A percentile compares a stretch with the other conserved stretches of the same genome.
Evolutionary conservation across 1,284 basidiomycete genomes (phyloP).

Genomic region (Austropuccinia psidii): DNA sequence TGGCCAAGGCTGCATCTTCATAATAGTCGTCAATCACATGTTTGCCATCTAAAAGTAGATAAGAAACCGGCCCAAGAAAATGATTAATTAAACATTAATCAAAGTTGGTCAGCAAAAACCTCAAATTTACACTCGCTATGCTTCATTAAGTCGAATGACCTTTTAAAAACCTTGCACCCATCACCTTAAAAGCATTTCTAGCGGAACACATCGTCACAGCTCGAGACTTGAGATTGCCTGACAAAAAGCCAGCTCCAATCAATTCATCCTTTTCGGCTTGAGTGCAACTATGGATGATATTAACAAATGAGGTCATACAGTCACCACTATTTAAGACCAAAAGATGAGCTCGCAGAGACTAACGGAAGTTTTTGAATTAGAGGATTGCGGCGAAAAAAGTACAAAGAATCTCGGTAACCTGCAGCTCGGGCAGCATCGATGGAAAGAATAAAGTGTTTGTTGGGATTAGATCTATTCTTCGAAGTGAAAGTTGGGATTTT

Average conservation of each 20-base stretch:
- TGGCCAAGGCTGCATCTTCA: constrained; percentile 67
- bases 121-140: too few species aligned
- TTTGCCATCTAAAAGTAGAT: constrained; percentile 60
- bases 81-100: neutral
- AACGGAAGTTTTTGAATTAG: constrained; percentile 75
- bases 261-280: constrained; percentile 74
- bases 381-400: constrained; percentile 87
- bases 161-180: constrained; percentile 80
- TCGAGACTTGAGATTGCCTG: constrained; percentile 75
- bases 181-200: constrained; percentile 84
- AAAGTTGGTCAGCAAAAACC: too few species aligned
- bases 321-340: neutral
- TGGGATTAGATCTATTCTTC: constrained; percentile 65
- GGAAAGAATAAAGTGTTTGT: constrained; percentile 83
- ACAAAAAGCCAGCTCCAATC: constrained; percentile 76
- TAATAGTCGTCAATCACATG: constrained; percentile 94
- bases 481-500: constrained; percentile 80
- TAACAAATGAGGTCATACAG: constrained; percentile 3
- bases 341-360: constrained; percentile 16
- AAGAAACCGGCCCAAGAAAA: too few species aligned
- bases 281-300: constrained; percentile 43
- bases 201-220: constrained; percentile 90
- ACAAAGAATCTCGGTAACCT: constrained; percentile 90
- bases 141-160: constrained; percentile 52
- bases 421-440: constrained; percentile 93